Percentiles rank a stretch among this genome's conserved stretches.
These are phyloP conservation scores for Arthroderma uncinatum DNA, from an alignment of 2,329 filamentous ascomycete species.

Conservation along the genomic window DNA sequence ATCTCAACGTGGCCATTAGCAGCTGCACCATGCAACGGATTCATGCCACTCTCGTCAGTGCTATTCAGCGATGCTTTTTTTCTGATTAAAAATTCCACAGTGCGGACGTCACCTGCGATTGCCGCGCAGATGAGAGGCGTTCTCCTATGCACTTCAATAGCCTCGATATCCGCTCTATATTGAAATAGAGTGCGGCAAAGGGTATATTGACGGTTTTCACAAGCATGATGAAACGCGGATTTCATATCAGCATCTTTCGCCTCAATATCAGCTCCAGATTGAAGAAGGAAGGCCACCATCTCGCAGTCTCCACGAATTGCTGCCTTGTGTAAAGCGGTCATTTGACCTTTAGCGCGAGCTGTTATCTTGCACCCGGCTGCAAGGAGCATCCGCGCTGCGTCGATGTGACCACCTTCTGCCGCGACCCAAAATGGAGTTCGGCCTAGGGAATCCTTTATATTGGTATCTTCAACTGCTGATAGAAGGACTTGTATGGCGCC, in stretches of 20 bases:
- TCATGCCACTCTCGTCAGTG: conserved; percentile 27
- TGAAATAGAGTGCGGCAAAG: conserved; percentile 26
- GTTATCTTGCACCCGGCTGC: conserved; percentile 23
- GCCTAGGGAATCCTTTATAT: conserved; percentile 23
- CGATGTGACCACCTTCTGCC: conserved; percentile 25
- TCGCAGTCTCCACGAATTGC: conserved; percentile 5
- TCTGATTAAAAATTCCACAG: conserved; percentile 24
- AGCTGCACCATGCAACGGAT: conserved; percentile 30
- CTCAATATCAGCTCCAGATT: conserved; percentile 26
- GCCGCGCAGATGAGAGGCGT: conserved; percentile 30
- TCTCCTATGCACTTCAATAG: conserved; percentile 23
- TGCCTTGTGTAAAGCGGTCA: conserved; percentile 28
- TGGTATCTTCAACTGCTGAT: conserved; percentile 22
- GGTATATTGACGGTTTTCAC: conserved; percentile 26
- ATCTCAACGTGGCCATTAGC: conserved; percentile 31
- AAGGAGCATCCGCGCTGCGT: conserved; percentile 25
- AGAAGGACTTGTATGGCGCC: conserved; percentile 26
- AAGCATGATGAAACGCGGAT: conserved; percentile 28
- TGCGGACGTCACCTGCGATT: conserved; percentile 21
- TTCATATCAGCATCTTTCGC: conserved; percentile 27
- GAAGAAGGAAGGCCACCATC: conserved; percentile 4
- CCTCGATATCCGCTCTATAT: conserved; percentile 27
- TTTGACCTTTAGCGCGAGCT: conserved; percentile 22
- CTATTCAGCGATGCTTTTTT: conserved; percentile 22
- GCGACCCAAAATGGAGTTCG: conserved; percentile 30